These are phyloP conservation scores for Colletotrichum siamense DNA, from an alignment of 2,329 filamentous ascomycete species.

Conservation along the genomic window DNA sequence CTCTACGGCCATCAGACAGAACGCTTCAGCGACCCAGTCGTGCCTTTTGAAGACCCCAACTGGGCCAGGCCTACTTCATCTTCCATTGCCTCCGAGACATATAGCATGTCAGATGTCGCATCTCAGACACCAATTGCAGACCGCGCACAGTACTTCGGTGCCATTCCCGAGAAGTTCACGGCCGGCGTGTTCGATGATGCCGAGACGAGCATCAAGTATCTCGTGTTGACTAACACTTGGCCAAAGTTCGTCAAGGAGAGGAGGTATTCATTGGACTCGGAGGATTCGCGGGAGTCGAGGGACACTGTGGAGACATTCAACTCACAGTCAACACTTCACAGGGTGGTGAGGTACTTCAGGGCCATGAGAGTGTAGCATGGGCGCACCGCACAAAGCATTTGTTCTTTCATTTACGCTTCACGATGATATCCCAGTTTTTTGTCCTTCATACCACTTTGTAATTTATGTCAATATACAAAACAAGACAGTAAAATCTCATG, in stretches of 20 bases:
- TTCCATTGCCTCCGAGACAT: neutral
- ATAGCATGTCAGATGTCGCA: neutral
- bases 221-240: constrained; percentile 40
- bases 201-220: constrained; percentile 59
- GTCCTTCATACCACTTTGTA: neutral
- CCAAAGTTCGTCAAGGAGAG: constrained; percentile 31
- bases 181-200: constrained; percentile 58
- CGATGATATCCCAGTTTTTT: neutral
- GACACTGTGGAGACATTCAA: constrained; percentile 6
- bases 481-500: neutral
- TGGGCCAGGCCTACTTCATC: neutral
- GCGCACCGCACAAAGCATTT: neutral
- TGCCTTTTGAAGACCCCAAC: constrained; percentile 43
- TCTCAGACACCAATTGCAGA: neutral
- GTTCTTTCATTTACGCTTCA: neutral
- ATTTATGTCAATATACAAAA: neutral
- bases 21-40: constrained; percentile 43
- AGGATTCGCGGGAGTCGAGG: constrained; percentile 15
- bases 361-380: neutral
- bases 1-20: constrained; percentile 41
- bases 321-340: constrained; percentile 1
- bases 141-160: constrained; percentile 14
- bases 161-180: constrained; percentile 48
- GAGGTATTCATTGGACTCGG: constrained; percentile 17
- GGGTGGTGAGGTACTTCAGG: constrained; percentile 10